Percentiles rank a stretch among this genome's conserved stretches.
phyloP scores from a whole-genome alignment of 2,329 filamentous ascomycete species.

The Polytolypa hystricis region DNA sequence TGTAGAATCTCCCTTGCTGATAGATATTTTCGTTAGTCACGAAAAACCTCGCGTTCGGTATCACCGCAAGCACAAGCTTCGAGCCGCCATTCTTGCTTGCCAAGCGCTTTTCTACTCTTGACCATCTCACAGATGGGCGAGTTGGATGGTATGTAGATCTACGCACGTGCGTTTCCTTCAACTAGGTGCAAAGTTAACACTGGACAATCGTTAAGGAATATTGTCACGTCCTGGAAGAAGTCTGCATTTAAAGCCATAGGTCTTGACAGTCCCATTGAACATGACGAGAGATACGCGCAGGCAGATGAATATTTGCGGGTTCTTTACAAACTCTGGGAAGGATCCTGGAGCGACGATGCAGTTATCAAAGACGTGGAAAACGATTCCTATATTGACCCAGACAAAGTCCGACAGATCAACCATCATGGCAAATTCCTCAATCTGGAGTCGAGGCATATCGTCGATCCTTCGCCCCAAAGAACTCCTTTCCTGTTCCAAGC shows the following conservation, averaged over 20 bases:
- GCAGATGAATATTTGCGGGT: constrained; percentile 53
- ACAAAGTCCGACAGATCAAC: constrained; percentile 49
- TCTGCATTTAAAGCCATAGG: constrained; percentile 53
- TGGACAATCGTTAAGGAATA: no score
- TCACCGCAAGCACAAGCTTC: constrained; percentile 53
- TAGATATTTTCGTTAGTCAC: no score
- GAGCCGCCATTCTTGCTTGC: constrained; percentile 52
- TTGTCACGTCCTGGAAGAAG: constrained; percentile 55
- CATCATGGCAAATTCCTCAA: constrained; percentile 47
- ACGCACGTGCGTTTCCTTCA: background rate
- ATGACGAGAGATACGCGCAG: constrained; percentile 50
- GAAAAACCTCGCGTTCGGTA: constrained; percentile 51
- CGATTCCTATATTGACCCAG: constrained; percentile 48
- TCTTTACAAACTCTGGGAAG: constrained; percentile 50
- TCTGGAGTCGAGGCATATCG: constrained; percentile 37
- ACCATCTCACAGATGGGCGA: constrained; percentile 50
- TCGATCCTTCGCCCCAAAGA: constrained; percentile 46
- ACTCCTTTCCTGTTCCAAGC: constrained; percentile 50
- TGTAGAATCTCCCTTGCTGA: no score
- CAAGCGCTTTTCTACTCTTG: constrained; percentile 51
- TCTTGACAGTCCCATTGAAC: constrained; percentile 45
- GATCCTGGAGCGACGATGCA: constrained; percentile 49
- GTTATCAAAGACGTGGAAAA: constrained; percentile 42
- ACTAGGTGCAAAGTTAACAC: no score
- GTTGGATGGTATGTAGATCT: constrained; percentile 54